Conservation (phyloP, 768 basidiomycete species). For the Macrolepiota fuliginosa region DNA sequence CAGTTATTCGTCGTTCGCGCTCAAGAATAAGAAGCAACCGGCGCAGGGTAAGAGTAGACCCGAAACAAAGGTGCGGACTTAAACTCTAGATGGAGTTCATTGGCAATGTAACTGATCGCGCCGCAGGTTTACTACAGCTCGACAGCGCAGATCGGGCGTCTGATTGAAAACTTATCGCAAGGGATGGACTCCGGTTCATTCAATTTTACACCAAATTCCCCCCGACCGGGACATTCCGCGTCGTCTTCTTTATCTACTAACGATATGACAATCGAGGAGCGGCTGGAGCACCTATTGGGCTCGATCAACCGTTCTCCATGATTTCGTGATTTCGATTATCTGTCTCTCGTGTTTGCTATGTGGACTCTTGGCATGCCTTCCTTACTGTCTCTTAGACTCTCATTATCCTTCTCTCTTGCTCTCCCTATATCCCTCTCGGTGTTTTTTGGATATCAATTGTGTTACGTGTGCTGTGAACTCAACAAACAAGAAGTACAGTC, state of each 20-base stretch:
- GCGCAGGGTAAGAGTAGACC: conserved; percentile 56
- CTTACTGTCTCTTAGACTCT: conserved; percentile 21
- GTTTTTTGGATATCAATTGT: conserved; percentile 3
- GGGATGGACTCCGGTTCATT: conserved; percentile 83
- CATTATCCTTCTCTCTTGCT: conserved; percentile 11
- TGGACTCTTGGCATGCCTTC: conserved; percentile 8
- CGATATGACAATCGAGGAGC: conserved; percentile 73
- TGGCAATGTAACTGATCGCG: conserved; percentile 20
- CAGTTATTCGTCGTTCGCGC: conserved; percentile 58
- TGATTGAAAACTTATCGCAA: conserved; percentile 81
- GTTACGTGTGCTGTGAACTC: conserved; percentile 10
- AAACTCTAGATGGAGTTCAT: conserved; percentile 19
- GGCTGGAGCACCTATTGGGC: conserved; percentile 69
- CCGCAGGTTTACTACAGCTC: conserved; percentile 72
- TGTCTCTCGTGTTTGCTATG: conserved; percentile 18
- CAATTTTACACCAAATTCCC: conserved; percentile 55
- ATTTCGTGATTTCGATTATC: conserved; percentile 22
- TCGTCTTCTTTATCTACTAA: conserved; percentile 65
- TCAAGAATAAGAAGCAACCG: conserved; percentile 49
- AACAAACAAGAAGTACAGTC: conserved; percentile 3
- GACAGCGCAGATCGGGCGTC: conserved; percentile 73
- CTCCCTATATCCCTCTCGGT: not conserved
- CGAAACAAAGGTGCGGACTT: conserved; percentile 73
- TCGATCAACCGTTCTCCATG: conserved; percentile 32
- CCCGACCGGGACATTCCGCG: conserved; percentile 48